Evolutionary conservation across 1,284 basidiomycete genomes (phyloP), one percentile per base, ranked within the genome.

Genomic region (Pascua sp.): DNA sequence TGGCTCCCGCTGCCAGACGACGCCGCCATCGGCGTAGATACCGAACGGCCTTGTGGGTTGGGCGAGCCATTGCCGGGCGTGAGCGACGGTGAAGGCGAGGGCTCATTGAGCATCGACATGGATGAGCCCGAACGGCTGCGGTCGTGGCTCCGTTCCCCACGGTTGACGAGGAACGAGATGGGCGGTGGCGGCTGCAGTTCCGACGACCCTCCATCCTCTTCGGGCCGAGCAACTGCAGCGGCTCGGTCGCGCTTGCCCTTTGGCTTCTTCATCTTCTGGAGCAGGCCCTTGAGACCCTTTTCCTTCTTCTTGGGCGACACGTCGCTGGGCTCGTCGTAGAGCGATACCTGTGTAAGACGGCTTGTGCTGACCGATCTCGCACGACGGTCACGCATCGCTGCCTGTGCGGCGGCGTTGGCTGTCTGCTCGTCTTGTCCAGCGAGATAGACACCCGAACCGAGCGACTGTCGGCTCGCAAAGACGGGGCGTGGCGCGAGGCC

Each of bases 211-310:
- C 24, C 44, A 16, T 64, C 57, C 41, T 62, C 55, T 12, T 57
- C 47, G 4, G 49, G 18, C 11, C 17, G 18, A 7, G 55, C 45
- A 89, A 91, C 0, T 87, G 89, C 54, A 92, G 70, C 4, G 88
- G 62, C 61, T 13, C 81, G 71, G 68, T 89, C 86, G 63, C 40
- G 56, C 46, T 62, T 56, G 48, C 55, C 56, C 32, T 52, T 51
- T 32, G 24, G 24, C 49, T 66, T 66, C 52, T 69, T 71, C 64
- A 93, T 86, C 48, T 89, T 83, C 58, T 84, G 84, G 85, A 90
- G 89, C 50, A 93, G 85, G 71, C 89, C 91, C 62, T 88, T 86
- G 48, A 94, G 72, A 11, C 88, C 89, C 51, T 83, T 89, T 72
- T 85, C 85, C 80, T 90, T 91, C 59, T 73, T 69, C 49, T 68